Percentiles rank a stretch among this genome's conserved stretches.
phyloP scores from a whole-genome alignment of 495 filamentous ascomycete genomes.

The Collariella sp. region DNA sequence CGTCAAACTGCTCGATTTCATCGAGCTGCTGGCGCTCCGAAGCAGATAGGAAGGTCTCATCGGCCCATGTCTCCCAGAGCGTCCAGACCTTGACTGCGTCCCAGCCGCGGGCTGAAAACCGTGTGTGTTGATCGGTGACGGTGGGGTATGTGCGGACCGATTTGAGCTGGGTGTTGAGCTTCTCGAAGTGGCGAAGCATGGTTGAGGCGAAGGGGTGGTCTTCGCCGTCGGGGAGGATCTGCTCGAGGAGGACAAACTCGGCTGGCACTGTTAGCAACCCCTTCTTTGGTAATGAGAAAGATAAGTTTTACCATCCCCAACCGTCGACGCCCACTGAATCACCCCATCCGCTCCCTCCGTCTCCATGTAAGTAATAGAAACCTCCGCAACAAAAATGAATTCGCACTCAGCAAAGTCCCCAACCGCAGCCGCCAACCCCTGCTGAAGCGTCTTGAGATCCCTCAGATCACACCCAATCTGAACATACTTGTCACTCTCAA shows the following conservation, averaged over 20 bases:
- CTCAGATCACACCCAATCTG: constrained; percentile 78
- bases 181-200: constrained; percentile 79
- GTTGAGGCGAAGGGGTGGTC: constrained; percentile 78
- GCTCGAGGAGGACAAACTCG: constrained; percentile 80
- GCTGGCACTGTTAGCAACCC: constrained; percentile 19
- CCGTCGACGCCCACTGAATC: constrained; percentile 56
- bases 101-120: constrained; percentile 65
- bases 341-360: constrained; percentile 61
- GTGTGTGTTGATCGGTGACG: constrained; percentile 50
- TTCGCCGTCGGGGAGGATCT: constrained; percentile 68
- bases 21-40: constrained; percentile 52
- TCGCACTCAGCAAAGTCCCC: constrained; percentile 44
- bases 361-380: constrained; percentile 88
- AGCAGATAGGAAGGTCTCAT: constrained; percentile 49
- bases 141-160: constrained; percentile 63
- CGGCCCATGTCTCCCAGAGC: constrained; percentile 74
- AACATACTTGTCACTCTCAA: constrained; percentile 62
- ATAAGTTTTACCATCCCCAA: constrained; percentile 49
- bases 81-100: constrained; percentile 46
- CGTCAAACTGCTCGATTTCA: constrained; percentile 73
- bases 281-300: neutral
- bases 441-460: constrained; percentile 49
- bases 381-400: constrained; percentile 77
- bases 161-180: constrained; percentile 66
- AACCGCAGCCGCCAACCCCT: constrained; percentile 46